Evolutionary conservation across 108 stramenopile genomes (phyloP), one percentile per base, ranked within the genome.

Genomic region (Skeletonema marinoi): DNA sequence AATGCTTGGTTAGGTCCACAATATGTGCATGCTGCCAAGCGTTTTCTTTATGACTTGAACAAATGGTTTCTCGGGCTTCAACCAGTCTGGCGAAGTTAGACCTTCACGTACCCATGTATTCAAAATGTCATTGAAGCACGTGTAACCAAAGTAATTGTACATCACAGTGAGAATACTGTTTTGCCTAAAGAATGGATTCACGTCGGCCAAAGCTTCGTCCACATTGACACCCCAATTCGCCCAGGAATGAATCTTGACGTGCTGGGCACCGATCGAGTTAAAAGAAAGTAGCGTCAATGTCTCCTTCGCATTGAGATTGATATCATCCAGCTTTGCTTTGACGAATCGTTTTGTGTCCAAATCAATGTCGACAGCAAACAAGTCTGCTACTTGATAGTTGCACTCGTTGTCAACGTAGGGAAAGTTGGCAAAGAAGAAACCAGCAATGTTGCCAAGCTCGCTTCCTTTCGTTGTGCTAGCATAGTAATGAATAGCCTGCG

Each of bases 221-320:
- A 46, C 16, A 66, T 83, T 83, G 25, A 73, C 25, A 51, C 82
- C 71, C 82, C 82, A 83, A 65, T 83, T 83, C 1, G 82, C 77
- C 41, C 50, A 41, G 3, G 71, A 59, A 60, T 78, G 82, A 32
- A 83, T 44, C 44, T 83, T 83, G 13, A 83, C 82, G 50, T 83
- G 77, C 30, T 78, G 77, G 11, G 82, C 77, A 0, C 65, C 44
- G 64, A 83, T 83, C 6, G 77, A 72, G 36, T 83, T 73, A 44
- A 35, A 66, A 67, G 66, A 83, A 46, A 73, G 71, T 19, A 83
- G 44, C 10, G 62, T 83, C 3, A 78, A 25, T 29, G 82, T 73
- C 56, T 83, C 76, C n/a, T 39, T 63, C 5, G 77, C 48, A 14
- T 48, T 83, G 13, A 83, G 72, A 44, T 21, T 8, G 30, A 50